Conservation (phyloP, 2,329 filamentous ascomycete genomes). For the Alternaria conjuncta region DNA sequence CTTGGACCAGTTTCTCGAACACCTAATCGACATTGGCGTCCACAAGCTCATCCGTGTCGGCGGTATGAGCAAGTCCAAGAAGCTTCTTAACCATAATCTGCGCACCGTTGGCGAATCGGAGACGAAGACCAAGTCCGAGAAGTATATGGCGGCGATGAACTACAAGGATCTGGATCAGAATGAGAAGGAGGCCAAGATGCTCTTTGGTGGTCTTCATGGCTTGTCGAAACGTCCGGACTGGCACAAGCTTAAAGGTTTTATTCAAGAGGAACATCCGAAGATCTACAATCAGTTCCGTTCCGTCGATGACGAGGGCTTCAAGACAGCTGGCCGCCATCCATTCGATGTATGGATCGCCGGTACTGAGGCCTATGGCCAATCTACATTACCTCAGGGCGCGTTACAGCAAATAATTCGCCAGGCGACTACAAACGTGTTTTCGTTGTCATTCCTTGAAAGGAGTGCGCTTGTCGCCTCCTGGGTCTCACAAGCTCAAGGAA, state of each 20-base stretch:
- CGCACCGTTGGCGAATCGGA: constrained; percentile 31
- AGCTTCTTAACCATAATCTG: constrained; percentile 60
- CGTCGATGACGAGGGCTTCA: constrained; percentile 24
- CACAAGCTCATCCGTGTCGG: constrained; percentile 68
- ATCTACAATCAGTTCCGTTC: constrained; percentile 30
- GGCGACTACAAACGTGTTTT: constrained; percentile 15
- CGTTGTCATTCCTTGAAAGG: constrained; percentile 19
- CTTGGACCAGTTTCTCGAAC: constrained; percentile 65
- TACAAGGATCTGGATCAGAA: constrained; percentile 22
- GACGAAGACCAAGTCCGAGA: constrained; percentile 27
- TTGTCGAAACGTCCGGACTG: constrained; percentile 20
- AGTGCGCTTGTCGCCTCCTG: constrained; percentile 18
- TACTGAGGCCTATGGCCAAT: neutral
- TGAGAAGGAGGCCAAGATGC: constrained; percentile 3
- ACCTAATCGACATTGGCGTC: constrained; percentile 59
- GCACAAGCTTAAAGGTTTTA: constrained; percentile 21
- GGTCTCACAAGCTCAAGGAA: constrained; percentile 17
- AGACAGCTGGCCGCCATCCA: constrained; percentile 26
- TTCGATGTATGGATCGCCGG: constrained; percentile 29
- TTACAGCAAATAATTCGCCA: constrained; percentile 9
- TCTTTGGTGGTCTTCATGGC: constrained; percentile 15
- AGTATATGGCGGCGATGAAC: constrained; percentile 8
- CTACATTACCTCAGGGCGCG: neutral
- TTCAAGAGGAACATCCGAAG: constrained; percentile 14
- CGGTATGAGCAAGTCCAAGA: constrained; percentile 61